Conservation (phyloP, 768 basidiomycete species). For the Dacryopinax spathularia region DNA sequence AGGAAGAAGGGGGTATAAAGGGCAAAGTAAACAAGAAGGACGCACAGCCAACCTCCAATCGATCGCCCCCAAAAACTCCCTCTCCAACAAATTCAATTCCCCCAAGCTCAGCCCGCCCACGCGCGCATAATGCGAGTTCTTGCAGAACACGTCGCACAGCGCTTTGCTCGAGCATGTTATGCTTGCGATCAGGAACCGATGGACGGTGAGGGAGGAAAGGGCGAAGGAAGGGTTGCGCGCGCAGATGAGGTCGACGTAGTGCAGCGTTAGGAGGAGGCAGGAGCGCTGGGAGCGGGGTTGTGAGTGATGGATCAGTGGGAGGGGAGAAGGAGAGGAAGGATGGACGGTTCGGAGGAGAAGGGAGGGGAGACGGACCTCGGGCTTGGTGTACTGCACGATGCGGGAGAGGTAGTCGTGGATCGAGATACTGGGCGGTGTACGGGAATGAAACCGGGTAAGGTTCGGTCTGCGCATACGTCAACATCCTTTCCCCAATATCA, state of each 20-base stretch:
- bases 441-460: constrained; percentile 91
- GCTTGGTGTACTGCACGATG: constrained; percentile 87
- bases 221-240: constrained; percentile 76
- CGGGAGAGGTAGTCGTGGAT: constrained; percentile 88
- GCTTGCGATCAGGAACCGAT: constrained; percentile 91
- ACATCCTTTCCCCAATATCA: constrained; percentile 10
- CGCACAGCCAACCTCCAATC: constrained; percentile 87
- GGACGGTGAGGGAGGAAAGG: constrained; percentile 88
- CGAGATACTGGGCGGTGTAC: constrained; percentile 73
- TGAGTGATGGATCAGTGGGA: constrained; percentile 10
- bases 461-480: constrained; percentile 44
- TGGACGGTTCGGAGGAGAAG: background rate
- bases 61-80: constrained; percentile 80
- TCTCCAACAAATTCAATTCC: constrained; percentile 88
- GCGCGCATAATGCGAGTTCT: constrained; percentile 86
- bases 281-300: constrained; percentile 38
- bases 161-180: constrained; percentile 89
- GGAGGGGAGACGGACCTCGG: constrained; percentile 50
- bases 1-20: constrained; percentile 19
- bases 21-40: constrained; percentile 15
- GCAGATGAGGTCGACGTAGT: constrained; percentile 91
- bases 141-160: constrained; percentile 89
- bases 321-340: constrained; percentile 3
- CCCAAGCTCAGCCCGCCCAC: constrained; percentile 86
- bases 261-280: constrained; percentile 65